A percentile compares a stretch with the other conserved stretches of the same genome.
Evolutionary conservation across 148 eudicot species (phyloP).

Genomic region (Polygonum aviculare): DNA sequence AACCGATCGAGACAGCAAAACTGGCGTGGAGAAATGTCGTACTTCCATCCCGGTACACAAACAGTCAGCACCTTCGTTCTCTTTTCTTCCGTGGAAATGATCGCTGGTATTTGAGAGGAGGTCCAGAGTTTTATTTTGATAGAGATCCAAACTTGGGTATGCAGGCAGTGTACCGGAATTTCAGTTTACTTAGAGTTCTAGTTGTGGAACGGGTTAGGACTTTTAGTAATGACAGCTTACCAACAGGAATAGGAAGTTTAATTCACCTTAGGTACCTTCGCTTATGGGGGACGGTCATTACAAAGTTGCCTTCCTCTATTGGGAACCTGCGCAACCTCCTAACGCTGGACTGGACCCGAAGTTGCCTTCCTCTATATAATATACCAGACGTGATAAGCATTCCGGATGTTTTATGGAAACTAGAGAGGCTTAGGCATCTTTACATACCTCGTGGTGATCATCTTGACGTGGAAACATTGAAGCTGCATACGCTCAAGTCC

Average conservation of each 20-base stretch:
- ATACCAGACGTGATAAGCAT: neutral
- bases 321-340: slow-evolving; percentile 14
- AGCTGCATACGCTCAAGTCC: neutral
- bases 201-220: slow-evolving; percentile 11
- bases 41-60: too few relatives aligned
- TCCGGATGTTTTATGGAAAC: slow-evolving; percentile 22
- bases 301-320: neutral
- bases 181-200: slow-evolving; percentile 23
- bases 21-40: too few relatives aligned
- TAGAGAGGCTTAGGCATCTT: slow-evolving; percentile 19
- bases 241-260: slow-evolving; percentile 13
- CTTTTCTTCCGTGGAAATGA: too few relatives aligned
- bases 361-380: too few relatives aligned
- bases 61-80: too few relatives aligned
- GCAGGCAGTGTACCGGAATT: slow-evolving; percentile 10
- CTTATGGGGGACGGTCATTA: too few relatives aligned
- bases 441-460: slow-evolving; percentile 7
- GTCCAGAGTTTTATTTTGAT: too few relatives aligned
- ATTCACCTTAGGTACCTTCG: slow-evolving; percentile 27
- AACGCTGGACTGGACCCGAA: neutral
- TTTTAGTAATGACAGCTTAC: slow-evolving; percentile 12
- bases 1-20: too few relatives aligned
- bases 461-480: neutral
- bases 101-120: too few relatives aligned
- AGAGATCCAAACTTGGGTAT: slow-evolving; percentile 1